These are phyloP conservation scores for Aspergillus jensenii DNA, from an alignment of 2,329 filamentous ascomycete species.

Conservation along the genomic window DNA sequence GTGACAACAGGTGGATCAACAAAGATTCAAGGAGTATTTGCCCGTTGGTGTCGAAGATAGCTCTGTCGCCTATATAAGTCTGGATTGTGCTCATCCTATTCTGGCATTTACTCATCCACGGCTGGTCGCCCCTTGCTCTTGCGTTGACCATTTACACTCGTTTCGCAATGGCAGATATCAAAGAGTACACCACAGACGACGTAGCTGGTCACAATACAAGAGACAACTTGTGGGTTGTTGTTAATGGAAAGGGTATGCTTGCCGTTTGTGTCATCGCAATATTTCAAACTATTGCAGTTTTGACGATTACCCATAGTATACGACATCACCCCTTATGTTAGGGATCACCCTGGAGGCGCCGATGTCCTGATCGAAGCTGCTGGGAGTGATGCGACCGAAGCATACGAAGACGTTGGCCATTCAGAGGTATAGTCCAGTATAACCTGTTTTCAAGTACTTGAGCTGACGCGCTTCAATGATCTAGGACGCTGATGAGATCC, in stretches of 20 bases:
- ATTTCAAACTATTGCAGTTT: background rate
- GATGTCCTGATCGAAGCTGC: constrained; percentile 43
- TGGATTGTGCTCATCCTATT: background rate
- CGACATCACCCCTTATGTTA: constrained; percentile 57
- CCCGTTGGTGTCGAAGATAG: background rate
- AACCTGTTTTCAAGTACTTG: background rate
- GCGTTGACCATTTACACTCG: background rate
- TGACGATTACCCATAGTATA: constrained; percentile 47
- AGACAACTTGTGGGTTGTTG: constrained; percentile 55
- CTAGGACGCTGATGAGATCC: constrained; percentile 44
- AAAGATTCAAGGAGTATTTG: background rate
- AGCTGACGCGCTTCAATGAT: background rate
- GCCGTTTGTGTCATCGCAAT: too few species aligned
- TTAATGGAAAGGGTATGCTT: constrained; percentile 55
- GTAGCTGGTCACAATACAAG: constrained; percentile 52
- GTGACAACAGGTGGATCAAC: background rate
- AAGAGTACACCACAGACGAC: constrained; percentile 28
- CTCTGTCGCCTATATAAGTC: background rate
- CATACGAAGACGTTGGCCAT: constrained; percentile 48
- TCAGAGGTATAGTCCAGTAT: constrained; percentile 24
- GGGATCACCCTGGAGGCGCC: constrained; percentile 56
- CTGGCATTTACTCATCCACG: too few species aligned
- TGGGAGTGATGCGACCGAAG: constrained; percentile 43
- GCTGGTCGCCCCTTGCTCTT: too few species aligned
- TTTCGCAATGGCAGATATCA: constrained; percentile 9